Percentiles rank a stretch among this genome's conserved stretches.
Evolutionary conservation across 345 rosid species (phyloP).

Genomic region (Euphorbia lathyris): DNA sequence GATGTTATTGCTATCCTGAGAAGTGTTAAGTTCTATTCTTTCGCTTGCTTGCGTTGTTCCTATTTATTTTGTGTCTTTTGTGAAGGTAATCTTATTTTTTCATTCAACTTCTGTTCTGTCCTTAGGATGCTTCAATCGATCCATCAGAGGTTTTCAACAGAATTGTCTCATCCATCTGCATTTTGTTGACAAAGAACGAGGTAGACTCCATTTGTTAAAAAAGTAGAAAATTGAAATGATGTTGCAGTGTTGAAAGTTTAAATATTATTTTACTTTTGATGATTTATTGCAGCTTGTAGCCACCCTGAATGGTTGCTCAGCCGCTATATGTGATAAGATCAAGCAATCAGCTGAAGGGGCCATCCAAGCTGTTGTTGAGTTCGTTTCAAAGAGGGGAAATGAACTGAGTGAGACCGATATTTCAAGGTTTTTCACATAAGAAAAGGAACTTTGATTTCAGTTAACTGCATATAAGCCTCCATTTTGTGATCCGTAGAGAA

Average conservation of each 20-base stretch:
- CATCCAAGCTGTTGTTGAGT: constrained; percentile 88
- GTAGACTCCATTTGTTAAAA: constrained; percentile 38
- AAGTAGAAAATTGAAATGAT: constrained; percentile 4
- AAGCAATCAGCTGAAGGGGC: constrained; percentile 95
- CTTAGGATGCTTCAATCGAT: constrained; percentile 97
- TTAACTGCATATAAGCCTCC: not conserved
- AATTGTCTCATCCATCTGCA: constrained; percentile 75
- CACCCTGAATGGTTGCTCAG: constrained; percentile 63
- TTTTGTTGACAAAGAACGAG: constrained; percentile 73
- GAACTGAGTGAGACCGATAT: constrained; percentile 72
- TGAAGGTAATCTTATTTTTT: constrained; percentile 6
- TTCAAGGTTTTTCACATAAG: constrained; percentile 49
- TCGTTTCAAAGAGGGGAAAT: constrained; percentile 70
- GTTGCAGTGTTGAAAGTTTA: constrained; percentile 7
- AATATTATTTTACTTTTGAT: constrained; percentile 29
- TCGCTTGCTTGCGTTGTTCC: constrained; percentile 1
- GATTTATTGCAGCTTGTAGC: constrained; percentile 70
- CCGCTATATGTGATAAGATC: constrained; percentile 82
- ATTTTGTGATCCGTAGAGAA: not conserved
- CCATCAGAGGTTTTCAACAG: constrained; percentile 97
- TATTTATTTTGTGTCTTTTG: constrained; percentile 9
- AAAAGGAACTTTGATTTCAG: constrained; percentile 10
- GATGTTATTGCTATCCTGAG: constrained; percentile 92
- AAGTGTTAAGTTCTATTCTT: constrained; percentile 52
- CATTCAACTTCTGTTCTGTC: not conserved